Evolutionary conservation across 2,329 filamentous ascomycete genomes (phyloP), one percentile per base, ranked within the genome.

Genomic region (Chaetomium strumarium): DNA sequence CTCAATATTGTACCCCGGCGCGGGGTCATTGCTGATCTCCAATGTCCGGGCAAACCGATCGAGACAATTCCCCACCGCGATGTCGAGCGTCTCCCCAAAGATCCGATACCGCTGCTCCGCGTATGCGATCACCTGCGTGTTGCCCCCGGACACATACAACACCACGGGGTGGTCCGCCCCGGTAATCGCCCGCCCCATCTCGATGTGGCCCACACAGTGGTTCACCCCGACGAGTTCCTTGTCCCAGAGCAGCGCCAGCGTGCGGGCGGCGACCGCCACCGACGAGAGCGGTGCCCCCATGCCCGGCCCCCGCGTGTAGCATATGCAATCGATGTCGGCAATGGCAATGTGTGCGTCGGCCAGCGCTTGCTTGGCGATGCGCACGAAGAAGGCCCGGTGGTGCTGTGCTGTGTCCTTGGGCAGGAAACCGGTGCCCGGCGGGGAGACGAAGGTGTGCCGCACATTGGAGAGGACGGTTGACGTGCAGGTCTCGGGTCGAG

Each of bases 61-160:
- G 43, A 99, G 82, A 68, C 93, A 97, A 72, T 99, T 99, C 5
- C 93, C 93, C 11, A 99, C 92, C 13, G 93, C 93, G 60, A 97
- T 97, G 67, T 99, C 93, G 47, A 99, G 83, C 1, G 93, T 91
- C 74, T 99, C 93, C 57, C 93, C 93, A 68, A 99, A 99, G 67
- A 99, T 99, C 53, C 93, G 86, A 74, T 99, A 99, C 53, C 92
- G 81, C 67, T 91, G 88, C 59, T 92, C 88, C 34, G 90, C 90
- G 72, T 97, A 99, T 43, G 93, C 93, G 60, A 97, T 97, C 24
- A 97, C 92, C 73, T 99, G 92, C 13, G 92, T 96, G 75, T 99
- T 99, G 53, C 93, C 93, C 56, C 93, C 93, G 19, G 84, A 90
- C 38, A 97, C 93, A 70, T 99, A 99, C 37, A 99, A 76, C 44